phyloP scores from a whole-genome alignment of 73 alveolate genomes.

The Uronychia binucleata region DNA sequence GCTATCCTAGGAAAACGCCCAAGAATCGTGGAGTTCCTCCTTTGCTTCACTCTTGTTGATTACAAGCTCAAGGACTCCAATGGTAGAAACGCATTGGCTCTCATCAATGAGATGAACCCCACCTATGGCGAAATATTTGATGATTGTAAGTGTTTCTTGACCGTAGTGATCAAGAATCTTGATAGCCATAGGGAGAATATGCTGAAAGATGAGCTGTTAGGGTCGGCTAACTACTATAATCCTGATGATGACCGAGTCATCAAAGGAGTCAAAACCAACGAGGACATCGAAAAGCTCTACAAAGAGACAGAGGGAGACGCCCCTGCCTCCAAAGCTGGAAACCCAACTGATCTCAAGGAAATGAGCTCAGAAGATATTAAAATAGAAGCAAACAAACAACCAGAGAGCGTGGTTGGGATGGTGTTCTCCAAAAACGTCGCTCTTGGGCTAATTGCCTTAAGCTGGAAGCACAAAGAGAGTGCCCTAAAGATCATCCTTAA shows the following conservation, averaged over 20 bases:
- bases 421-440: conserved; percentile 43
- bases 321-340: conserved; percentile 3
- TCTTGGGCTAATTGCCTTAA: conserved; percentile 42
- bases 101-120: background rate
- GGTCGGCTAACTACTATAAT: conserved; percentile 54
- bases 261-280: conserved; percentile 39
- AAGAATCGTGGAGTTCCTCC: conserved; percentile 7
- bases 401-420: conserved; percentile 40
- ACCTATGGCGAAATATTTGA: background rate
- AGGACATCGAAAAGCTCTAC: conserved; percentile 26
- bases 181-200: background rate
- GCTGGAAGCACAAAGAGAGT: conserved; percentile 54
- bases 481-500: conserved; percentile 50
- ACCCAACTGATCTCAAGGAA: conserved; percentile 20
- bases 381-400: conserved; percentile 42
- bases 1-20: background rate
- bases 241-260: conserved; percentile 69
- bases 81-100: background rate
- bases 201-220: background rate
- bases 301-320: conserved; percentile 34
- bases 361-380: conserved; percentile 51
- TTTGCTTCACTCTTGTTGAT: conserved; percentile 11
- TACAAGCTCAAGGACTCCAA: background rate
- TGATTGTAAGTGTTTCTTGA: background rate
- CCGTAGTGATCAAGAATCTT: background rate